These are phyloP conservation scores for Tylopilus cervinicoccineus DNA, from an alignment of 768 basidiomycete species.

Conservation along the genomic window DNA sequence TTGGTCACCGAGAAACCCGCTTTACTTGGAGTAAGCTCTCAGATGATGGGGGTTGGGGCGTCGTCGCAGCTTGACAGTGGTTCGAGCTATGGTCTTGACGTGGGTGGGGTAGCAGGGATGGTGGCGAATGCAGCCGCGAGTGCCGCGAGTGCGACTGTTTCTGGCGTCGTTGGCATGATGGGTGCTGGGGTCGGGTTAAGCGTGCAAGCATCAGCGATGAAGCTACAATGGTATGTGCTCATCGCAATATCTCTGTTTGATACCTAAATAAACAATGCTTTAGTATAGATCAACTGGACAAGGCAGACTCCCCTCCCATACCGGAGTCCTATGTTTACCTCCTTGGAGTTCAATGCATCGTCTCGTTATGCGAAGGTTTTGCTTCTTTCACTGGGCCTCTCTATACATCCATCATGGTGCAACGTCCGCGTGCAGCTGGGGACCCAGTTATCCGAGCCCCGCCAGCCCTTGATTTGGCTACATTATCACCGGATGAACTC, in stretches of 20 bases:
- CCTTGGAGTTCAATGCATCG: constrained; percentile 82
- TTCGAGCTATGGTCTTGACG: constrained; percentile 52
- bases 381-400: constrained; percentile 68
- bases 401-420: constrained; percentile 68
- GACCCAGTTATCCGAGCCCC: constrained; percentile 68
- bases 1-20: constrained; percentile 87
- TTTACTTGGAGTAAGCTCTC: constrained; percentile 70
- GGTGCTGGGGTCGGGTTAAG: constrained; percentile 67
- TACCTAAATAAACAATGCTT: background rate
- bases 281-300: constrained; percentile 98
- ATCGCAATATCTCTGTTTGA: background rate
- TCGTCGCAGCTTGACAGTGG: constrained; percentile 30
- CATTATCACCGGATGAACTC: constrained; percentile 50
- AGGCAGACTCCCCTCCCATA: constrained; percentile 89
- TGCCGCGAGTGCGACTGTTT: constrained; percentile 78
- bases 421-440: constrained; percentile 58
- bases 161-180: constrained; percentile 85
- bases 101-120: constrained; percentile 72
- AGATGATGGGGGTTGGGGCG: constrained; percentile 81
- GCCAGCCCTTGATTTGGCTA: constrained; percentile 60
- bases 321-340: constrained; percentile 95
- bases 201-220: constrained; percentile 73
- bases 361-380: constrained; percentile 84
- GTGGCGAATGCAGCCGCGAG: constrained; percentile 79
- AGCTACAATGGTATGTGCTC: constrained; percentile 76